Evolutionary conservation across 139 green algal genomes (phyloP).

Genomic region (Chlamydomonas sphaeroides): DNA sequence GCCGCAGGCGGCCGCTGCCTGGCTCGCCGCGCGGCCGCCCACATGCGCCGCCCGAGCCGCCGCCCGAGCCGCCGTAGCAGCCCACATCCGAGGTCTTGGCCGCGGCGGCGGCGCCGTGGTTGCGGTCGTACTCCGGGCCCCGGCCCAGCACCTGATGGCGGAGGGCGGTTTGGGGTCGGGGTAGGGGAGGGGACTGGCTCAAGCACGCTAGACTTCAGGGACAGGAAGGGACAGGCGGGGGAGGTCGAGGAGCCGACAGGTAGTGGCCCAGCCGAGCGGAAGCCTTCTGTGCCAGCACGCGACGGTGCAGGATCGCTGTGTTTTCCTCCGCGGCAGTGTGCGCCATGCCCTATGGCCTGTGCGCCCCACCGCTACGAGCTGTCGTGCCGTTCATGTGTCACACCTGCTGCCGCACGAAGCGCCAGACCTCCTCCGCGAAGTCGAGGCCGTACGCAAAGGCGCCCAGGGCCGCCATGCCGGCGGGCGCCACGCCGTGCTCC

Average conservation of each 20-base stretch:
- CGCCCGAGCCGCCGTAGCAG: background rate
- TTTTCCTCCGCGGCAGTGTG: no score
- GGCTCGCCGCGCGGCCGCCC: background rate
- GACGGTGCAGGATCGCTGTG: no score
- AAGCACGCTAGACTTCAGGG: no score
- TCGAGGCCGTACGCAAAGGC: conserved; percentile 4
- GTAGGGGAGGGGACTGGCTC: no score
- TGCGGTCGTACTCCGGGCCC: no score
- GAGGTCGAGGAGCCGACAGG: no score
- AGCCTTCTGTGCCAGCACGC: no score
- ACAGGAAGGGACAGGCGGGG: no score
- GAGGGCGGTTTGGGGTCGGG: no score
- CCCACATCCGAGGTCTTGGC: background rate
- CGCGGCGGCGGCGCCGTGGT: background rate
- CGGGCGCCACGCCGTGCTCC: background rate
- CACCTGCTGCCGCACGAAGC: conserved; percentile 20
- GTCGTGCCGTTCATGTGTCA: background rate
- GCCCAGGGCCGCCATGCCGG: conserved; percentile 23
- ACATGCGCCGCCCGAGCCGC: background rate
- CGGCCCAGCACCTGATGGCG: no score
- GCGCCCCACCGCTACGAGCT: background rate
- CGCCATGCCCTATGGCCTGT: no score
- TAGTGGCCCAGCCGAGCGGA: no score
- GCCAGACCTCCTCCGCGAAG: conserved; percentile 6
- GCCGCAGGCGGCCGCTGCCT: background rate